Evolutionary conservation across 345 rosid genomes (phyloP), one percentile per base, ranked within the genome.

Genomic region (Microcos paniculata): DNA sequence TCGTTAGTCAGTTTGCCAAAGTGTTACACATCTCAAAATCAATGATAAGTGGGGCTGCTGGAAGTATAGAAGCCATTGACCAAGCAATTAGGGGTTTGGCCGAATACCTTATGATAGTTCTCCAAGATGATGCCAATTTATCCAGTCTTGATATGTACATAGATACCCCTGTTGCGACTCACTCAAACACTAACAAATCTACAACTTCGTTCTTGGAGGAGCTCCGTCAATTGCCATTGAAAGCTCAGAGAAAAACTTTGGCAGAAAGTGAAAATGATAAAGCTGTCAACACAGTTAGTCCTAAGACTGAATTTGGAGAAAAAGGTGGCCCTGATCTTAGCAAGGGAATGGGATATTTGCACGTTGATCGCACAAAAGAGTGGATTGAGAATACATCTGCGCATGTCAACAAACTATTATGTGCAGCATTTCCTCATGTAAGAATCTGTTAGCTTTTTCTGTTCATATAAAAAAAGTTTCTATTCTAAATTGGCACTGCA

Each of bases 41-140:
- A 67, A 88, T 90, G 92, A 86, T 87, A 65, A 95, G 94, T 72
- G 99, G 99, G 74, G 99, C 99, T 81, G 96, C 92, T 80, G 98
- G 97, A 82, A 88, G 89, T 79, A 83, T 87, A 70, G 96, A 93
- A 73, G 91, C 96, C 78, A 84, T 85, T 74, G 87, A 93, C 81
- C 98, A 93, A 71, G 92, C 97, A 77, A 79, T 93, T 62, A 87
- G 96, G 86, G 92, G 90, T 61, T 83, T 95, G 81, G 92, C 96
- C 6, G 99, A 95, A 90, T 91, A 88, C 84, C 91, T 95, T 71
- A 91, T 93, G 90, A 86, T 91, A 80, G 98, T 93, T 64, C 90
- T 95, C 16, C 80, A 85, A 46, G 98, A 91, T 85, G 90, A 86
- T 83, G 87, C 85, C 69, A 93, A 91, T 85, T 62, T 76, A 72